Conservation (phyloP, 106 monocot species). For the Dioscorea dumetorum region DNA sequence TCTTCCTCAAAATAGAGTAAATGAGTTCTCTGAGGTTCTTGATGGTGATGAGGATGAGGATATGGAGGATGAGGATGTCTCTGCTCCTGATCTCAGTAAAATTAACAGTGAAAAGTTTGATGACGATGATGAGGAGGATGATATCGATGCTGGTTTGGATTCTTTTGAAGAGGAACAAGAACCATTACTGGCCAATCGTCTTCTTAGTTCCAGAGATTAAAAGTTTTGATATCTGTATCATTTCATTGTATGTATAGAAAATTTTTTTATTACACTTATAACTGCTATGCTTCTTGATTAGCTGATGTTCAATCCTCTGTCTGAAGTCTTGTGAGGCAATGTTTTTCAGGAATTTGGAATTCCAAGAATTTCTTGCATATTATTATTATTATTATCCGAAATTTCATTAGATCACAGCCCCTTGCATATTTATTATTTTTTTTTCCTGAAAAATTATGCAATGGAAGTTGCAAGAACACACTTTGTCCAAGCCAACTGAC, state of each 20-base stretch:
- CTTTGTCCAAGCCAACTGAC: too few species aligned
- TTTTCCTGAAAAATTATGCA: too few species aligned
- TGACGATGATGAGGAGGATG: conserved; percentile 22
- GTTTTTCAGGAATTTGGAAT: neutral
- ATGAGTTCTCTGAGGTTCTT: conserved; percentile 1
- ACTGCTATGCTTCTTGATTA: too few species aligned
- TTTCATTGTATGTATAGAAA: neutral
- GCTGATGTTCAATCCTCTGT: too few species aligned
- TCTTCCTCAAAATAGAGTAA: neutral
- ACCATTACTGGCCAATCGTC: conserved; percentile 14
- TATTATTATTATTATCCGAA: too few species aligned
- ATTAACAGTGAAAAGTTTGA: too few species aligned
- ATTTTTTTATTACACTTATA: too few species aligned
- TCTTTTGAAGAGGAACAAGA: conserved; percentile 28
- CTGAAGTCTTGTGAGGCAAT: neutral
- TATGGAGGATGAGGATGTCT: conserved; percentile 2
- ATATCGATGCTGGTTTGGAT: conserved; percentile 26
- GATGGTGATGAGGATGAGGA: conserved; percentile 17
- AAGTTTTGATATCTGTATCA: conserved; percentile 2
- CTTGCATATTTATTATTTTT: too few species aligned
- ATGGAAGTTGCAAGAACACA: too few species aligned
- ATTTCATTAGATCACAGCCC: too few species aligned
- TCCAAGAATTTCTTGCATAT: neutral
- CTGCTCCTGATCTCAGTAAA: neutral
- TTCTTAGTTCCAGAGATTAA: conserved; percentile 6